These are phyloP conservation scores for Aspergillus viridinutans DNA, from an alignment of 2,329 filamentous ascomycete genomes.

Conservation along the genomic window DNA sequence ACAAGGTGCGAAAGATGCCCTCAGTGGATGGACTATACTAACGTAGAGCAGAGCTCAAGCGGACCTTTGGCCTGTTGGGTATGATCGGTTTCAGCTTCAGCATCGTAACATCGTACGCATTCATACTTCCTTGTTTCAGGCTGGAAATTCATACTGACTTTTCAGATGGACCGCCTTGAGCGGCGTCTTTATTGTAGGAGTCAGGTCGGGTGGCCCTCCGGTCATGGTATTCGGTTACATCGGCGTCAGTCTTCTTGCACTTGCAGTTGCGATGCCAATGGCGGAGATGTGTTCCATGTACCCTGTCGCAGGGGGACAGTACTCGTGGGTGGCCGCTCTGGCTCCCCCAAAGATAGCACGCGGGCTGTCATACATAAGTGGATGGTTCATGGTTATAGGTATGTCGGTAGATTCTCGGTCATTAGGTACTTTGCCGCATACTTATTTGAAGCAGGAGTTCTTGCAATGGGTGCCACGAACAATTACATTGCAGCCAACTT, in stretches of 20 bases:
- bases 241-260: conserved; percentile 47
- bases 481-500: conserved; percentile 55
- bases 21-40: background rate
- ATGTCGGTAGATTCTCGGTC: conserved; percentile 3
- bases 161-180: conserved; percentile 52
- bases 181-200: conserved; percentile 54
- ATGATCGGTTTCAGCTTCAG: conserved; percentile 59
- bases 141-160: background rate
- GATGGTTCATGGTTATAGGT: conserved; percentile 50
- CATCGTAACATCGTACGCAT: conserved; percentile 49
- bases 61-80: conserved; percentile 52
- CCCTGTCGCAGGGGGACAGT: conserved; percentile 55
- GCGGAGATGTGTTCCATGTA: conserved; percentile 57
- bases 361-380: conserved; percentile 43
- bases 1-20: conserved; percentile 27
- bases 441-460: conserved; percentile 32
- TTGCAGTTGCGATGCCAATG: conserved; percentile 56
- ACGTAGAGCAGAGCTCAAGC: conserved; percentile 48
- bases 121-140: background rate
- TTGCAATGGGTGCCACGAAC: conserved; percentile 53
- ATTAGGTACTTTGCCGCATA: background rate
- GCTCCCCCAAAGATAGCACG: conserved; percentile 47
- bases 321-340: conserved; percentile 55
- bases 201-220: conserved; percentile 53
- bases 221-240: conserved; percentile 59